A percentile compares a stretch with the other conserved stretches of the same genome.
phyloP scores from a whole-genome alignment of 441 rosid species.

The Pelargonium citronellum region DNA sequence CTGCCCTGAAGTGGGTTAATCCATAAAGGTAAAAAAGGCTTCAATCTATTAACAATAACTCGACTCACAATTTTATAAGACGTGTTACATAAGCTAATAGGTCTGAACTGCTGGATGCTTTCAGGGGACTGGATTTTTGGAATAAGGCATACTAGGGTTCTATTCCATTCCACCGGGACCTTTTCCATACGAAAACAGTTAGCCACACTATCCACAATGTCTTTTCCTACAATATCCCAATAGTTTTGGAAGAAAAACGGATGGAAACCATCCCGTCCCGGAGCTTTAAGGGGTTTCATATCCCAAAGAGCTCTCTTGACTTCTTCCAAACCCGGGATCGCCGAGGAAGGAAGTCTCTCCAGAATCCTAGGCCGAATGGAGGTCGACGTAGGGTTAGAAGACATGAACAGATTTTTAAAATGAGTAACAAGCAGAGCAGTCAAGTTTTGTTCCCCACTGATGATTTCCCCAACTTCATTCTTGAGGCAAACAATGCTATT shows the following conservation, averaged over 20 bases:
- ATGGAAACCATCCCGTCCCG: neutral
- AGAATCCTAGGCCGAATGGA: too few relatives aligned
- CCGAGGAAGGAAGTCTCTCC: fast-evolving
- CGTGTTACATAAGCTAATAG: neutral
- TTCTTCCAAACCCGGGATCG: too few relatives aligned
- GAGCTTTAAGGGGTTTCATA: too few relatives aligned
- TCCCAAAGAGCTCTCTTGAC: too few relatives aligned
- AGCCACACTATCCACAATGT: too few relatives aligned
- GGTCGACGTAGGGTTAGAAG: too few relatives aligned
- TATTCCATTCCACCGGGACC: neutral
- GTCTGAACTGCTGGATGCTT: neutral
- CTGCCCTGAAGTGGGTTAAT: neutral
- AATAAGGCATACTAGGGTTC: neutral
- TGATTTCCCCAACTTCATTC: too few relatives aligned
- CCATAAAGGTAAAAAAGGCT: neutral
- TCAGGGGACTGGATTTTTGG: neutral
- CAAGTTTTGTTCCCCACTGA: too few relatives aligned
- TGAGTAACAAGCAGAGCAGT: too few relatives aligned
- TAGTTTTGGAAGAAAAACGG: neutral
- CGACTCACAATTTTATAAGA: neutral
- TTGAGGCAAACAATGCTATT: too few relatives aligned
- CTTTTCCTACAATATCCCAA: neutral
- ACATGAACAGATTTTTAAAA: too few relatives aligned
- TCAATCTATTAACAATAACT: neutral
- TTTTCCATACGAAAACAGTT: too few relatives aligned